phyloP scores from a whole-genome alignment of 306 rosid species.

The Dalbergia oliveri region DNA sequence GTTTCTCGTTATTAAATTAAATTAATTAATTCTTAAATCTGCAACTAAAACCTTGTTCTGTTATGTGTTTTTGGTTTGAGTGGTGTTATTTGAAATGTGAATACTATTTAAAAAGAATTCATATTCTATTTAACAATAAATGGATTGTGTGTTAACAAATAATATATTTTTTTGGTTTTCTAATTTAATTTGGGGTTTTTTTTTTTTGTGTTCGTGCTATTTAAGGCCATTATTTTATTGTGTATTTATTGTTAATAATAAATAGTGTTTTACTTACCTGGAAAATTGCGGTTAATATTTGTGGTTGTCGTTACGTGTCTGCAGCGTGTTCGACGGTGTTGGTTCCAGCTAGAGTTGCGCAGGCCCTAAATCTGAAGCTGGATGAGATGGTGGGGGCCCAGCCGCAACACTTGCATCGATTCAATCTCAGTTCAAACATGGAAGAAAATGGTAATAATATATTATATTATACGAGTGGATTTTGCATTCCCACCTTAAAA shows the following conservation, averaged over 20 bases:
- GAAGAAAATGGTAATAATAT: conserved; percentile 68
- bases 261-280: neutral
- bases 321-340: conserved; percentile 79
- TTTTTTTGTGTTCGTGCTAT: neutral
- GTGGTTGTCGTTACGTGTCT: neutral
- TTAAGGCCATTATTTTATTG: neutral
- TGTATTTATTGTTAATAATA: neutral
- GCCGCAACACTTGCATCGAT: conserved; percentile 55
- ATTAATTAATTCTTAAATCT: no score
- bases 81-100: no score
- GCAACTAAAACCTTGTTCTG: neutral
- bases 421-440: conserved; percentile 40
- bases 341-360: conserved; percentile 83
- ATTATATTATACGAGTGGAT: neutral
- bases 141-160: no score
- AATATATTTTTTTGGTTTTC: neutral
- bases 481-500: neutral
- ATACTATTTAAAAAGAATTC: no score
- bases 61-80: neutral
- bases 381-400: conserved; percentile 61
- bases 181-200: neutral
- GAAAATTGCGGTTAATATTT: neutral
- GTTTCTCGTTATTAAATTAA: no score
- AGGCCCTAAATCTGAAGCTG: conserved; percentile 76
- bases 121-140: no score